Evolutionary conservation across 2,329 filamentous ascomycete genomes (phyloP), one percentile per base, ranked within the genome.

Genomic region (Colletotrichum sp.): DNA sequence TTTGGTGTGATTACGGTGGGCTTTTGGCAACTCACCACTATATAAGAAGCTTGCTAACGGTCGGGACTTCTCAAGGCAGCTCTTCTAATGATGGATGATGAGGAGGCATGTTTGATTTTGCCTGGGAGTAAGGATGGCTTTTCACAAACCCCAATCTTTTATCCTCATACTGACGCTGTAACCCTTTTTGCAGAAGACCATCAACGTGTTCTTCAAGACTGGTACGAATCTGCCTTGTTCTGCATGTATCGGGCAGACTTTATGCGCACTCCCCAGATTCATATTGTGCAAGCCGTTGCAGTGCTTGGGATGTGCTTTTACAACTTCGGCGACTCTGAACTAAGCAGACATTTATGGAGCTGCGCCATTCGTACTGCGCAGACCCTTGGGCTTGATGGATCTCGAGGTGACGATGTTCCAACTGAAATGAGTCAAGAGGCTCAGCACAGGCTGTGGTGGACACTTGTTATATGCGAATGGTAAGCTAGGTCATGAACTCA

Each of bases 271-370:
- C 39, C 24, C 10, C 34, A 77, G 22, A 32, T 79, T 13, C 60
- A 63, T 18, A 71, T 60, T 39, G 68, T 79, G 6, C 78, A 79
- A 67, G 65, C 78, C 6, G 69, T 79, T 48, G 78, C 78, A 13
- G 77, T 79, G 8, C 71, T 79, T 10, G 76, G 77, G 30, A 79
- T 79, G 36, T 71, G 71, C 36, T 79, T 79, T 34, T 63, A 68
- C 57, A 78, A 72, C 36, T 72, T 78, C 24, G 78, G 77, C 3
- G 77, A 78, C 55, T 36, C 69, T 13, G 67, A 70, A 3, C 44
- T 79, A 4, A 48, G 71, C n/a, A 30, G 32, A 8, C 70, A 69
- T 63, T n/a, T 79, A 22, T 76, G 78, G 72, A 75, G 65, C 30
- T 77, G 68, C 52, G 78, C 72, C 18, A 77, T 79, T 16, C 72